These are phyloP conservation scores for Penicillium sp. DNA, from an alignment of 2,329 filamentous ascomycete genomes.

Conservation along the genomic window DNA sequence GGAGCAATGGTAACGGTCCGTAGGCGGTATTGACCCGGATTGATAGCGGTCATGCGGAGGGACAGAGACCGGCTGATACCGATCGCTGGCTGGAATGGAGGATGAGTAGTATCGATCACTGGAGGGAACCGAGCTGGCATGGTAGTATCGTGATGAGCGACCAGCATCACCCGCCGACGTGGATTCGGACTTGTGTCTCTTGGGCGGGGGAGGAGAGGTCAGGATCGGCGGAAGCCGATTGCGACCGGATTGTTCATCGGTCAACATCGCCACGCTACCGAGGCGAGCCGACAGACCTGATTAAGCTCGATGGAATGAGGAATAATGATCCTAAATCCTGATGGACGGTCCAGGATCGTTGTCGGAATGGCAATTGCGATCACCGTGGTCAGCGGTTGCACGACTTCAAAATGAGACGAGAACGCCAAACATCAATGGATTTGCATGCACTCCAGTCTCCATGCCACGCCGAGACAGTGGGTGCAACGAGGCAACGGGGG, in stretches of 20 bases:
- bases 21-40: not conserved
- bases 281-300: not conserved
- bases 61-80: not conserved
- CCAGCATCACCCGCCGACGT: slow-evolving; percentile 19
- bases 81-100: slow-evolving; percentile 21
- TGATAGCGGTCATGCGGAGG: not conserved
- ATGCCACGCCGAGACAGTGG: not conserved
- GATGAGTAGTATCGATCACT: slow-evolving; percentile 23
- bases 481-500: not conserved
- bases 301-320: not conserved
- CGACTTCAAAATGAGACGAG: not conserved
- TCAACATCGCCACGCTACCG: slow-evolving; percentile 3
- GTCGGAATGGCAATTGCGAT: not conserved
- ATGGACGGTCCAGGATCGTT: too few relatives aligned
- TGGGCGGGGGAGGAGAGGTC: slow-evolving; percentile 18
- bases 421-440: slow-evolving; percentile 2
- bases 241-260: slow-evolving; percentile 9
- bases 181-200: slow-evolving; percentile 22
- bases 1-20: not conserved
- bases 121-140: slow-evolving; percentile 20
- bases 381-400: slow-evolving; percentile 8
- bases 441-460: not conserved
- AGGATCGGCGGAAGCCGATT: slow-evolving; percentile 15
- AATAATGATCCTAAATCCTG: too few relatives aligned
- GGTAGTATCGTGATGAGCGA: slow-evolving; percentile 16